Base-by-base conservation (phyloP, 495 filamentous ascomycete species). In the Penicillium argentinense region DNA sequence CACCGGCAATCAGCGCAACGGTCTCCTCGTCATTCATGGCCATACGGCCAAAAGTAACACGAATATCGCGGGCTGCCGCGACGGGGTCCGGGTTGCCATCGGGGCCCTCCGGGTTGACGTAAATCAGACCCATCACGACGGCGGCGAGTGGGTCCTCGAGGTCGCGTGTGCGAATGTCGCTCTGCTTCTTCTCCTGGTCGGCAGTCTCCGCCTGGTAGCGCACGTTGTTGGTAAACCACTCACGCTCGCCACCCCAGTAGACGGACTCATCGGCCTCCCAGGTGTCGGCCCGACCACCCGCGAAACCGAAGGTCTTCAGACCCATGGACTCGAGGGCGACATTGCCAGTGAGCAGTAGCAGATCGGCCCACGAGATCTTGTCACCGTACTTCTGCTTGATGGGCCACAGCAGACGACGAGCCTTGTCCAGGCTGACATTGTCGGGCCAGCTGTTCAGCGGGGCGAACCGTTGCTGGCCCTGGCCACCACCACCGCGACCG, bases 381-480 rank as follows among this genome's bases (percentile, higher is more conserved):
- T 79, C 77, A 62, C 85, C 85, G 58, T 88, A 88, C 75, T 88
- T 88, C 56, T 87, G 83, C 73, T 88, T 88, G 69, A 88, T 80
- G 56, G 85, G 85, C 85, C 85, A 88, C 42, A 88, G 66, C 47
- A 88, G 78, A 49, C 85, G 84, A 41, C 85, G 85, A 26, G 83
- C 84, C 77, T 88, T 88, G 77, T 88, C 85, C 38, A 88, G 76
- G 54, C 73, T 80, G 49, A 81, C 83, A 51, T 88, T 88, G 70
- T 88, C 85, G 45, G 85, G 85, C 85, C 85, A 88, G 72, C 80
- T 84, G 81, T 88, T 88, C 56, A 88, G 78, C 9, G 85, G 85
- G 12, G 85, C 84, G 52, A 88, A 87, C 24, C 85, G 80, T 67
- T 88, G 85, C 67, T 87, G 83, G 19, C 82, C 85, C 56, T 79